Evolutionary conservation across 768 basidiomycete species (phyloP).

Genomic region (Serendipita sp.): DNA sequence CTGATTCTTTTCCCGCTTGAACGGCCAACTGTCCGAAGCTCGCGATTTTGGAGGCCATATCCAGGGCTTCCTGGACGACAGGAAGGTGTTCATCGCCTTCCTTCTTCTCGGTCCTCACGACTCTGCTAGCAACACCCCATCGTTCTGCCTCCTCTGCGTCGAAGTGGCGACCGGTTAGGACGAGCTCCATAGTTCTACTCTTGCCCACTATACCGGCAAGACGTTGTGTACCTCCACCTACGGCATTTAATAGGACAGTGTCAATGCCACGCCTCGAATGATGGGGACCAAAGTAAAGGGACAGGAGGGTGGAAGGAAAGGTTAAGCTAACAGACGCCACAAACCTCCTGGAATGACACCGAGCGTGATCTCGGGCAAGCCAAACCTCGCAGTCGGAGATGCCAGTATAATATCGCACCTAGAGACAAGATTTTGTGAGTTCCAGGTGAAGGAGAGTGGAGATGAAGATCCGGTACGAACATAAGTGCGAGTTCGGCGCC

Average conservation of each 20-base stretch:
- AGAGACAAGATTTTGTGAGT: background rate
- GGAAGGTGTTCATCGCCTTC: slow-evolving; percentile 33
- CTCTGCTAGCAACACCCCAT: slow-evolving; percentile 77
- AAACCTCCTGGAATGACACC: slow-evolving; percentile 81
- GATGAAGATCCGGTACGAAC: slow-evolving; percentile 21
- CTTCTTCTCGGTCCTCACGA: slow-evolving; percentile 44
- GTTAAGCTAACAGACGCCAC: background rate
- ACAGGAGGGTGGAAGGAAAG: background rate
- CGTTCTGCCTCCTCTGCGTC: slow-evolving; percentile 64
- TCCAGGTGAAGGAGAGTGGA: background rate
- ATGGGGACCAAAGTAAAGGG: background rate
- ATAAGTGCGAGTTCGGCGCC: slow-evolving; percentile 94
- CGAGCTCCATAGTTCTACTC: slow-evolving; percentile 86
- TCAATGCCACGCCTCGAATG: too few species aligned
- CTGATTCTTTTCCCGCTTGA: slow-evolving; percentile 82
- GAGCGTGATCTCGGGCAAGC: slow-evolving; percentile 91
- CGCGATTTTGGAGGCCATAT: slow-evolving; percentile 62
- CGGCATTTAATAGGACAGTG: background rate
- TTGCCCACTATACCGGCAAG: slow-evolving; percentile 77
- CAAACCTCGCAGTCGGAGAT: slow-evolving; percentile 79
- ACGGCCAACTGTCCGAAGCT: slow-evolving; percentile 70
- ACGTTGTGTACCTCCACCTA: slow-evolving; percentile 71
- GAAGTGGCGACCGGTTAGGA: slow-evolving; percentile 73
- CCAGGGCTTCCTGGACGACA: slow-evolving; percentile 79
- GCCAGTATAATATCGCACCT: slow-evolving; percentile 80